Conservation (phyloP, 306 rosid genomes). For the Lithocarpus polystachyus region DNA sequence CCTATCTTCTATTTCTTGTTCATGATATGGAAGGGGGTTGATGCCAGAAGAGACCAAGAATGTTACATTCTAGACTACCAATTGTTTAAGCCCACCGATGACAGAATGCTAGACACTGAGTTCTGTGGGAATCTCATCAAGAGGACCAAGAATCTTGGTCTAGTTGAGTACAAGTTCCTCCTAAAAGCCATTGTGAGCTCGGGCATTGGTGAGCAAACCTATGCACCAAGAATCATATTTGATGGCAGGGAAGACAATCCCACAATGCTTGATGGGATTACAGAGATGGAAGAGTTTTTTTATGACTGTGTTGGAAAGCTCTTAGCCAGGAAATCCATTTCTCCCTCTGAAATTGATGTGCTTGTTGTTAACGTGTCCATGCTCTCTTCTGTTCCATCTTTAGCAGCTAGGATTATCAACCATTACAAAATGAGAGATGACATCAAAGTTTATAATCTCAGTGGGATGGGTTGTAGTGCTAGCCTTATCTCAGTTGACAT, state of each 20-base stretch:
- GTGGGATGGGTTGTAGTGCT: conserved; percentile 95
- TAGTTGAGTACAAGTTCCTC: conserved; percentile 63
- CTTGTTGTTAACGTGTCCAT: conserved; percentile 83
- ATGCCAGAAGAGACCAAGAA: conserved; percentile 46
- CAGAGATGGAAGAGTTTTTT: conserved; percentile 82
- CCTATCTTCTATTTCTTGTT: conserved; percentile 37
- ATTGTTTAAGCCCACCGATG: conserved; percentile 66
- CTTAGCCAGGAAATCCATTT: conserved; percentile 39
- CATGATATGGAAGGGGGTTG: conserved; percentile 51
- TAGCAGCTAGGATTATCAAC: conserved; percentile 53
- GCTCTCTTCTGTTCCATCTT: conserved; percentile 57
- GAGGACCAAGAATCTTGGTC: conserved; percentile 50
- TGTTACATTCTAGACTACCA: conserved; percentile 78
- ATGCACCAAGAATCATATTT: conserved; percentile 65
- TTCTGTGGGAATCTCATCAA: conserved; percentile 49
- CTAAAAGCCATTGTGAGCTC: conserved; percentile 88
- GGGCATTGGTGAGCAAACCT: conserved; percentile 91
- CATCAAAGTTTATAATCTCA: conserved; percentile 68
- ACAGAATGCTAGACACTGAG: conserved; percentile 62
- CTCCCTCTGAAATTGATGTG: conserved; percentile 65
- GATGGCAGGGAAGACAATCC: conserved; percentile 53
- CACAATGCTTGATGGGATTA: conserved; percentile 35
- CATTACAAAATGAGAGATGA: conserved; percentile 71
- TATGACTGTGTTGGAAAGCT: conserved; percentile 50
- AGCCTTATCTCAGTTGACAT: conserved; percentile 71